Conservation (phyloP, 768 basidiomycete species). For the Boletus tylopilopsis region DNA sequence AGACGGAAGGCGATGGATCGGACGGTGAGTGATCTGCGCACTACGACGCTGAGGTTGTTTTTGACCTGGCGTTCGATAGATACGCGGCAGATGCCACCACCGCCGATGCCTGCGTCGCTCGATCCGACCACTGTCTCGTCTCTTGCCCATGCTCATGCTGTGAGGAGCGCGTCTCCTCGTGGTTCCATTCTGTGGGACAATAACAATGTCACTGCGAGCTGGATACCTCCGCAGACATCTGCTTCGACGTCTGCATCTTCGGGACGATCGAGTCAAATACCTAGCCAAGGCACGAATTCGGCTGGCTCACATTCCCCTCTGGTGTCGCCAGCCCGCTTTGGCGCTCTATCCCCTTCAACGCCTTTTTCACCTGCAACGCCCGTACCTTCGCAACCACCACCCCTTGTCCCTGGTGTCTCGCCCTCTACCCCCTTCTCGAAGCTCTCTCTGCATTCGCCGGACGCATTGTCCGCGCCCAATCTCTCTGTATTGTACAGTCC, state of each 20-base stretch:
- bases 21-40: slow-evolving; percentile 17
- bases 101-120: slow-evolving; percentile 43
- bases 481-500: slow-evolving; percentile 9
- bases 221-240: slow-evolving; percentile 12
- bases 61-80: slow-evolving; percentile 26
- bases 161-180: slow-evolving; percentile 20
- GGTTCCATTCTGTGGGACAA: slow-evolving; percentile 13
- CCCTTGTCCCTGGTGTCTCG: slow-evolving; percentile 27
- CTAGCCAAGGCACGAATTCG: background rate
- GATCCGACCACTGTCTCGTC: slow-evolving; percentile 39
- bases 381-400: background rate
- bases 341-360: background rate
- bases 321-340: background rate
- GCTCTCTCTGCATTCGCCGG: slow-evolving; percentile 43
- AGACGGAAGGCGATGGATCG: slow-evolving; percentile 26
- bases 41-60: background rate
- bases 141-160: slow-evolving; percentile 19
- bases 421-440: slow-evolving; percentile 51
- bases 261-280: slow-evolving; percentile 5
- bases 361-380: background rate
- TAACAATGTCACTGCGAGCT: slow-evolving; percentile 9
- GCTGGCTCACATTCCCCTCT: background rate
- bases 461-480: slow-evolving; percentile 13
- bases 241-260: slow-evolving; percentile 1
- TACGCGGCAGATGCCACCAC: slow-evolving; percentile 45